Base-by-base conservation (phyloP, 768 basidiomycete genomes). In the Suillus subluteus region DNA sequence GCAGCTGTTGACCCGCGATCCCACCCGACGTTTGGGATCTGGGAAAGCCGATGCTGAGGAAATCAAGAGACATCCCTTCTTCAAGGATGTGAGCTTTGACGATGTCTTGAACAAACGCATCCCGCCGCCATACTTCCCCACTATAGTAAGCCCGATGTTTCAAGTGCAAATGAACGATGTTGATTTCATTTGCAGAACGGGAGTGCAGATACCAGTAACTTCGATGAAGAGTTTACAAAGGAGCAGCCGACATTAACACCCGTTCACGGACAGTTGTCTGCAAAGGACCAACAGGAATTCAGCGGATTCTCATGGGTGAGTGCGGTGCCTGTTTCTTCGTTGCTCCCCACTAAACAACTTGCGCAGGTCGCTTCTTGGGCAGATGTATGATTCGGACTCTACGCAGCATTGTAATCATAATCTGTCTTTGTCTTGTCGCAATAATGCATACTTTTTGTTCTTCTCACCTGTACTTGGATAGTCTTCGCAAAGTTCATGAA, bases 191-290 rank as follows among this genome's bases (percentile, higher is more conserved):
- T 50, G 44, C 71, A 94, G 92, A 94, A 88, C 66, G 92, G 92
- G 70, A 91, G 88, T 69, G 91, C 92, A 50, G 92, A 94, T 80
- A 94, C 92, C 58, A 93, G 90, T 76, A 95, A 98, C 80, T 98
- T 98, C 80, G 95, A 98, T 79, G 90, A 95, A 75, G 98, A 98
- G 77, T 99, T 99, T 78, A 99, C 98, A 44, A 86, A 87, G 64
- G 98, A 99, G 76, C 94, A 98, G 76, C 98, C 98, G 16, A 99
- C 96, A 2, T 81, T 99, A 71, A 99, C 98, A 3, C 98, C 98
- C 18, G 98, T 99, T 46, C 96, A 99, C 73, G 94, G 94, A 18
- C 95, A 97, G 69, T 78, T 99, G 67, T 94, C 94, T 23, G 74
- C 91, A 35, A 90, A 90, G 59, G 95, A 99, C 74, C 98, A 99